Evolutionary conservation across 176 grass and related monocot species (phyloP), one percentile per base, ranked within the genome.

Genomic region (Stipa capillata): DNA sequence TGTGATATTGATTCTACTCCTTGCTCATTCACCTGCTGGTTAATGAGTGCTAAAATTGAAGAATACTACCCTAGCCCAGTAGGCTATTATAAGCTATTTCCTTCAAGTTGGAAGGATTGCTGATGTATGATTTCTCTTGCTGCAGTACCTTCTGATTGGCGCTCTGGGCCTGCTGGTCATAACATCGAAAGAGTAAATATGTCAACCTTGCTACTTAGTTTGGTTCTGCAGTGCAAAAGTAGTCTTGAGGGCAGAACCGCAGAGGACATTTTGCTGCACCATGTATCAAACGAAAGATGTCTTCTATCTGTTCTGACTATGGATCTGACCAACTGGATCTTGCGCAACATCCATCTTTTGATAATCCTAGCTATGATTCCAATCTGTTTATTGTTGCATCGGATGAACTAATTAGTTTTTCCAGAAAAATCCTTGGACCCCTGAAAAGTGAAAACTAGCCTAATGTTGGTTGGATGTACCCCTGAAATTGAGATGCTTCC

Each of bases 91-190:
- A n/a, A n/a, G n/a, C n/a, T n/a, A n/a, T n/a, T n/a, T 24, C 6
- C 23, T 45, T n/a, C n/a, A 42, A 18, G 14, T 64, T 51, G 36
- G 50, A 25, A 79, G 33, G 4, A 35, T 57, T 29, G 14, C 8
- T 83, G 78, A 64, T 32, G 8, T 61, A 33, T 73, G 74, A 63
- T 55, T 2, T 13, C 37, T 78, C 8, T 72, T 89, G 31, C 17
- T 87, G 84, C 90, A 97, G 90, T 90, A 92, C 69, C 72, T 92
- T 71, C 85, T 92, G 21, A 92, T 90, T 27, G 82, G 93, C 34
- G 90, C 87, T 0, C 44, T 92, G 35, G 90, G 87, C 25, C 69
- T 92, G 51, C 78, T 96, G 51, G 89, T 83, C 35, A 90, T 96
- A 83, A 92, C 87, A 21, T 96, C 85, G 6, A 96, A 96, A 82